Evolutionary conservation across 768 basidiomycete genomes (phyloP).

Genomic region (Lyophyllum semitale): DNA sequence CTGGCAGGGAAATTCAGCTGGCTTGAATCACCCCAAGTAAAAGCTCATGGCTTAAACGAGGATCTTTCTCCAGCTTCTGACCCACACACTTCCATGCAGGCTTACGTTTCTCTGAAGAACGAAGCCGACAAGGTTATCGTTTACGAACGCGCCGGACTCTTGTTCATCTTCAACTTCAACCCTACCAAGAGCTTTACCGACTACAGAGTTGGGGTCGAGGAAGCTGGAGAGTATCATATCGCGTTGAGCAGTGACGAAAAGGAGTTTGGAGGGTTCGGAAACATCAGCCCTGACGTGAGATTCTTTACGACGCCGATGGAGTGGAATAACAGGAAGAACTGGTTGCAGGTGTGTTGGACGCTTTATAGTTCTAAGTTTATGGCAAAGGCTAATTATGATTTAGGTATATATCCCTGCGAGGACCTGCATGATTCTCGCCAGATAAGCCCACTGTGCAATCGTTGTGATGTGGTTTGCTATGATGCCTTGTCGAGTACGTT

Average conservation of each 20-base stretch:
- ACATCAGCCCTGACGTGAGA: conserved; percentile 61
- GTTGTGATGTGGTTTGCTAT: too few species aligned
- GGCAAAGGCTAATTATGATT: not conserved
- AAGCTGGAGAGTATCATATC: conserved; percentile 80
- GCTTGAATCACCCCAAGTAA: conserved; percentile 79
- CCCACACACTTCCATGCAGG: conserved; percentile 43
- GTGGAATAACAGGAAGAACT: conserved; percentile 95
- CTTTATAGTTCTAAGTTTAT: not conserved
- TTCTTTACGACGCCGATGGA: conserved; percentile 83
- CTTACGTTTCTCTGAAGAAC: conserved; percentile 92
- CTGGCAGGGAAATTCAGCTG: conserved; percentile 81
- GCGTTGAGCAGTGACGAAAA: conserved; percentile 85
- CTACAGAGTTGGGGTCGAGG: conserved; percentile 91
- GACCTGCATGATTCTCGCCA: conserved; percentile 66
- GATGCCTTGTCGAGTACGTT: too few species aligned
- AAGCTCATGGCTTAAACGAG: not conserved
- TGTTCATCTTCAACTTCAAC: conserved; percentile 99
- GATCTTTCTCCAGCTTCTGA: not conserved
- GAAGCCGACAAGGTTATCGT: conserved; percentile 92
- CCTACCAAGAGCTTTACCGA: conserved; percentile 88
- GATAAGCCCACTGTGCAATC: conserved; percentile 19
- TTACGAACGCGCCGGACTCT: conserved; percentile 88
- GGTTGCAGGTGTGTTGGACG: conserved; percentile 63
- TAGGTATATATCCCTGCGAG: conserved; percentile 76
- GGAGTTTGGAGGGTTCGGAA: conserved; percentile 87